Base-by-base conservation (phyloP, 1,139 yeast species). In the Komagataea norvegica region DNA sequence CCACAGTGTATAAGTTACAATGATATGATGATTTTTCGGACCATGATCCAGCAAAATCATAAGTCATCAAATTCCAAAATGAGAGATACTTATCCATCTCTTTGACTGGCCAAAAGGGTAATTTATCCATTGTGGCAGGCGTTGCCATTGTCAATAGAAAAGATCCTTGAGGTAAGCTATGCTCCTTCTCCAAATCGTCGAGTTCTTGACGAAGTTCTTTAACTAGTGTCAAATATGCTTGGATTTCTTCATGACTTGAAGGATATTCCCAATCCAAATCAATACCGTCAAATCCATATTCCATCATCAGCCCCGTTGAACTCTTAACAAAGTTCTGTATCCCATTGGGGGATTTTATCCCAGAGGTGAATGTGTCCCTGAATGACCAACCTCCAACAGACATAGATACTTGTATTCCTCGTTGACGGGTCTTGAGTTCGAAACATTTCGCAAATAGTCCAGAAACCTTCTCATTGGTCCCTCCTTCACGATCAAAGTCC, bases 231-330 rank as follows among this genome's bases (percentile, higher is more conserved):
- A 32, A 33, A 42, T 79, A 69, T 34, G 58, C 56, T 1, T 48
- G 39, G 1, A 77, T 76, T 44, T 85, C 80, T 1, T 56, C 49
- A 3, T 51, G 49, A 29, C 60, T 67, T 17, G 61, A 56, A 0
- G 96, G 95, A 49, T 81, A 89, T 57, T 91, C 98, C 96, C 96
- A 91, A 60, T 91, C 98, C 25, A 91, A 63, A 57, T 91, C 98
- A 35, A 91, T 66, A 0, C 98, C 97, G 57, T 91, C 97, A 52
- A 91, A 78, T 0, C 85, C 82, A 52, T 77, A 72, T 36, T 67
- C 61, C 3, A 60, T 47, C 52, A 86, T 65, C 23, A 74, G 59
- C 0, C 60, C 59, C 1, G 73, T 66, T 1, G 79, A 65, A 2
- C 81, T 66, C 1, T 53, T 42, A 3, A 78, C 74, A 58, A 89